These are phyloP conservation scores for Neophaeococcomyces mojaviensis DNA, from an alignment of 2,329 filamentous ascomycete genomes.

Conservation along the genomic window DNA sequence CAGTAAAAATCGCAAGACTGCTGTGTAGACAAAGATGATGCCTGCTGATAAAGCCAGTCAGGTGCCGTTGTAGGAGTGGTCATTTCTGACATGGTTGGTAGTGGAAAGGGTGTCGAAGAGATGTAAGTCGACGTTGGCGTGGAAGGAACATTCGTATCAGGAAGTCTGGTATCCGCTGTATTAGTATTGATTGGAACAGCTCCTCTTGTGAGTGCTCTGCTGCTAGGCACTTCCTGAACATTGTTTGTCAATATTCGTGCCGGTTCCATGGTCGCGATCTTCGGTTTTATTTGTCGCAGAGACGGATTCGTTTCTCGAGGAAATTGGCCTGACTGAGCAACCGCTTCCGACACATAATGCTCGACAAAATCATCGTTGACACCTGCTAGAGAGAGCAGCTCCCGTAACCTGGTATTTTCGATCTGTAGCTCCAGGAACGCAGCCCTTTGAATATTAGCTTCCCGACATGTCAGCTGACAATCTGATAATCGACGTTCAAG, in stretches of 20 bases:
- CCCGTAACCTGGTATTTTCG: slow-evolving; percentile 17
- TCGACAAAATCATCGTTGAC: slow-evolving; percentile 14
- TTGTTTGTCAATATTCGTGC: background rate
- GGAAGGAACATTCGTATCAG: background rate
- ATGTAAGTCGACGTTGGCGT: background rate
- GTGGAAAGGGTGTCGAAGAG: background rate
- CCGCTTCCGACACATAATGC: slow-evolving; percentile 7
- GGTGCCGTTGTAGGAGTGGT: background rate
- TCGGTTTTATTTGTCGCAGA: slow-evolving; percentile 6
- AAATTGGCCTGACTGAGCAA: background rate
- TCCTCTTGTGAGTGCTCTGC: background rate
- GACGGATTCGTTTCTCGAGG: slow-evolving; percentile 5
- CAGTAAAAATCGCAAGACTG: background rate
- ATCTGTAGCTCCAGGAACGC: slow-evolving; percentile 14
- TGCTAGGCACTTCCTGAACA: background rate
- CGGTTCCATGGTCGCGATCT: background rate
- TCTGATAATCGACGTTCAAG: slow-evolving; percentile 20
- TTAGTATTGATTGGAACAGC: background rate
- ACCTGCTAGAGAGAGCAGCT: slow-evolving; percentile 12
- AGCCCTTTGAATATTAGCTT: slow-evolving; percentile 15
- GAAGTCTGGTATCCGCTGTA: background rate
- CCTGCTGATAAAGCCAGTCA: slow-evolving; percentile 6
- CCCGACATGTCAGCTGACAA: slow-evolving; percentile 15
- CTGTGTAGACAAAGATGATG: slow-evolving; percentile 9
- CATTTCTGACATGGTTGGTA: background rate